These are phyloP conservation scores for Syncephalastrum monosporum DNA, from an alignment of 371 early-diverging fungal species.

Conservation along the genomic window DNA sequence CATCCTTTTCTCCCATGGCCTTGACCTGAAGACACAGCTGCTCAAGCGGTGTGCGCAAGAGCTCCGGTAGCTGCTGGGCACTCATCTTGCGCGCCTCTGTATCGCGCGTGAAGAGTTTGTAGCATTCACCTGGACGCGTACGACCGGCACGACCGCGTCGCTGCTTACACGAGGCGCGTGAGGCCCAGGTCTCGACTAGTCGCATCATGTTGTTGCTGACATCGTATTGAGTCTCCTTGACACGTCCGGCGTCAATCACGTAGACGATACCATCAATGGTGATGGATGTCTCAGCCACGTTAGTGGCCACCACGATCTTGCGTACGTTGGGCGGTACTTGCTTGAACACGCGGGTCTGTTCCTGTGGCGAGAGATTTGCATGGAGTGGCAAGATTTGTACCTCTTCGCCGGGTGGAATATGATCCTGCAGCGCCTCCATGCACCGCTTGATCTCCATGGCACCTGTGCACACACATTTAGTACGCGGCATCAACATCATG, in stretches of 20 bases:
- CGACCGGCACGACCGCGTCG: constrained; percentile 94
- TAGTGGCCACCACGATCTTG: constrained; percentile 93
- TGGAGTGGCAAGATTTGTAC: constrained; percentile 68
- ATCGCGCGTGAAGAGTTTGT: constrained; percentile 61
- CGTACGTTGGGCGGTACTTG: constrained; percentile 59
- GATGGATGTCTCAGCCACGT: constrained; percentile 94
- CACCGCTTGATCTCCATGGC: constrained; percentile 75
- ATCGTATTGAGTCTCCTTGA: constrained; percentile 77
- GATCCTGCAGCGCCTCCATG: constrained; percentile 50
- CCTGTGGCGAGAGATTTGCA: constrained; percentile 71
- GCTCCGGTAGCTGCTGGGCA: constrained; percentile 74
- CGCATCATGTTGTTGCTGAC: constrained; percentile 59
- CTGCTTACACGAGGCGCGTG: constrained; percentile 85
- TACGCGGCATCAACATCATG: background rate
- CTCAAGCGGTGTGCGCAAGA: constrained; percentile 78
- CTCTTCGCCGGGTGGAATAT: constrained; percentile 21
- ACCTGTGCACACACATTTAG: constrained; percentile 29
- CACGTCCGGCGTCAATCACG: constrained; percentile 91
- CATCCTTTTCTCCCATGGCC: constrained; percentile 63
- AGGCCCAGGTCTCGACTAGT: constrained; percentile 52
- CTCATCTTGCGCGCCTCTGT: constrained; percentile 53
- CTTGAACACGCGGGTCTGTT: constrained; percentile 66
- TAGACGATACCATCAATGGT: constrained; percentile 91
- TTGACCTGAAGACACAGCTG: constrained; percentile 82
- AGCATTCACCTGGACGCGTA: constrained; percentile 80